A percentile compares a stretch with the other conserved stretches of the same genome.
These are phyloP conservation scores for Stagonosporopsis vannaccii DNA, from an alignment of 2,329 filamentous ascomycete species.

Conservation along the genomic window DNA sequence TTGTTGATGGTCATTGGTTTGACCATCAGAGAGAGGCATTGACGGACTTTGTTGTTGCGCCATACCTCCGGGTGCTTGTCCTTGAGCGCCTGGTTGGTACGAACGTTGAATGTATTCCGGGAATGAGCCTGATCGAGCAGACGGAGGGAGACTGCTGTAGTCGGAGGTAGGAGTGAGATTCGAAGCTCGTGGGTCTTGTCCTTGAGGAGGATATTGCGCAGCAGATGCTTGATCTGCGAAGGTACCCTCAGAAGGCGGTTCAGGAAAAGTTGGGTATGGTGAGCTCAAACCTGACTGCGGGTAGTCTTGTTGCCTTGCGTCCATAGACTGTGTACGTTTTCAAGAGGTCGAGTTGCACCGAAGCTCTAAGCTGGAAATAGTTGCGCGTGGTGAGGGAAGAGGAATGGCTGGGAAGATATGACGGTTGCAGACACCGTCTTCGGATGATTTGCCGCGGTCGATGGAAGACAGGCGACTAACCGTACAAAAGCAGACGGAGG, in stretches of 20 bases:
- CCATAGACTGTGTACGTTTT: conserved; percentile 58
- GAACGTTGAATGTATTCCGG: conserved; percentile 84
- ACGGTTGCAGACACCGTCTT: conserved; percentile 50
- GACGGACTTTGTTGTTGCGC: conserved; percentile 99
- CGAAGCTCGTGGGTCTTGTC: conserved; percentile 77
- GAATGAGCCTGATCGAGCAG: conserved; percentile 82
- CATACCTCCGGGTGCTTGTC: conserved; percentile 86
- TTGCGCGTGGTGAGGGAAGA: conserved; percentile 50
- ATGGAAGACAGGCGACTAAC: conserved; percentile 42
- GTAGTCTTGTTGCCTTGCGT: conserved; percentile 61
- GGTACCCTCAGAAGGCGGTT: conserved; percentile 81
- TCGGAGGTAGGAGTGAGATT: conserved; percentile 88
- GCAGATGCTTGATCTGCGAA: conserved; percentile 91
- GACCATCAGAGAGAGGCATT: conserved; percentile 82
- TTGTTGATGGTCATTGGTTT: conserved; percentile 73
- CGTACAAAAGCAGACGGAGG: conserved; percentile 35
- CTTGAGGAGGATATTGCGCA: conserved; percentile 81
- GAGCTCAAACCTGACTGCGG: conserved; percentile 63
- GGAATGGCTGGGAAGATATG: conserved; percentile 58
- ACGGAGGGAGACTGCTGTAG: conserved; percentile 79
- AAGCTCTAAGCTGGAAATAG: conserved; percentile 50
- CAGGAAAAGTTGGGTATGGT: conserved; percentile 62
- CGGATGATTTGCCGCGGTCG: conserved; percentile 49
- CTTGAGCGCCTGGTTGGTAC: conserved; percentile 78
- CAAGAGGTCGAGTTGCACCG: conserved; percentile 40